Conservation (phyloP, 2,329 filamentous ascomycete genomes). For the Ilyonectria mors-panacis region DNA sequence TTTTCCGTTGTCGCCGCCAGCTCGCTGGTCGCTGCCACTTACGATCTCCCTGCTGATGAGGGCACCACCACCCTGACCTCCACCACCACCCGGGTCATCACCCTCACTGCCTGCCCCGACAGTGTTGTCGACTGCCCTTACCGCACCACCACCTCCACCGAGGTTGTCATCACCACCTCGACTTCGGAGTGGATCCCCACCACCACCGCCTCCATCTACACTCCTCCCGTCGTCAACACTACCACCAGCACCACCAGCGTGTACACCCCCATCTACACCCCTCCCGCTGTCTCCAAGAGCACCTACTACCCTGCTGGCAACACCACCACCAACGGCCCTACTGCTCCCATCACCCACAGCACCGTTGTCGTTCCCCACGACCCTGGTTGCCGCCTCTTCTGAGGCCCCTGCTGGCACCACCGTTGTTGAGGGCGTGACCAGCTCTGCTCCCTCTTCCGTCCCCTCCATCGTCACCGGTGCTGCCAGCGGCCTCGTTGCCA, state of each 20-base stretch:
- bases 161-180: constrained; percentile 37
- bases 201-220: constrained; percentile 55
- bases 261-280: constrained; percentile 38
- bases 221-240: constrained; percentile 45
- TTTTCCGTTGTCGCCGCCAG: constrained; percentile 59
- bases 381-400: constrained; percentile 12
- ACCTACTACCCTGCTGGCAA: constrained; percentile 46
- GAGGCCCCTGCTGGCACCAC: constrained; percentile 23
- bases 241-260: constrained; percentile 49
- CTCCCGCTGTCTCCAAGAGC: constrained; percentile 43
- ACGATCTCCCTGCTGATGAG: constrained; percentile 42
- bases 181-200: constrained; percentile 29
- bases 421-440: constrained; percentile 19
- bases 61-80: constrained; percentile 59
- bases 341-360: constrained; percentile 39
- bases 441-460: constrained; percentile 24
- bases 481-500: constrained; percentile 55
- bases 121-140: constrained; percentile 61
- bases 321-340: constrained; percentile 46
- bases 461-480: constrained; percentile 44
- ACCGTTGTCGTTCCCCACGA: constrained; percentile 39
- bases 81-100: constrained; percentile 61
- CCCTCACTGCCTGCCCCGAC: constrained; percentile 64
- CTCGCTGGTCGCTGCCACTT: constrained; percentile 53
- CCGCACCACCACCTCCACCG: constrained; percentile 44